Evolutionary conservation across 495 filamentous ascomycete genomes (phyloP).

Genomic region (Daldinia childiae): DNA sequence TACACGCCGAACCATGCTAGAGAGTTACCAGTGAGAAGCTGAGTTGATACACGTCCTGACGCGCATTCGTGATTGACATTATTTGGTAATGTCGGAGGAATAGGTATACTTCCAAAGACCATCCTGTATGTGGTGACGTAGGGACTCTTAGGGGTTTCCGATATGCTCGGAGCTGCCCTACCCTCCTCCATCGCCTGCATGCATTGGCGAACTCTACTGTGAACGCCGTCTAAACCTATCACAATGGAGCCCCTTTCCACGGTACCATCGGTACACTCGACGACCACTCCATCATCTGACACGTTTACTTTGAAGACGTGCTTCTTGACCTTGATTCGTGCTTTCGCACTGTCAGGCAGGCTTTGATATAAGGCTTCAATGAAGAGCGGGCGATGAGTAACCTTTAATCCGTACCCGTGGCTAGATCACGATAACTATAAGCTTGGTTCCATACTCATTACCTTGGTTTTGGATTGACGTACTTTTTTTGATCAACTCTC

Average conservation of each 20-base stretch:
- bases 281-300: slow-evolving; percentile 42
- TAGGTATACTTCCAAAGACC: slow-evolving; percentile 41
- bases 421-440: slow-evolving; percentile 22
- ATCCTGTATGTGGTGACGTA: slow-evolving; percentile 45
- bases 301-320: slow-evolving; percentile 43
- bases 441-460: not conserved
- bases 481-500: slow-evolving; percentile 20
- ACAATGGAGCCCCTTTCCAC: slow-evolving; percentile 57
- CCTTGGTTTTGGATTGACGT: slow-evolving; percentile 1
- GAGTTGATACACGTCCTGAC: slow-evolving; percentile 37
- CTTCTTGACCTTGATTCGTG: slow-evolving; percentile 46
- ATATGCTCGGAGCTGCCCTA: slow-evolving; percentile 31
- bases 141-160: slow-evolving; percentile 39
- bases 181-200: slow-evolving; percentile 51
- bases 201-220: slow-evolving; percentile 55
- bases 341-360: slow-evolving; percentile 48
- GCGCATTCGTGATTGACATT: slow-evolving; percentile 31
- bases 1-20: slow-evolving; percentile 54
- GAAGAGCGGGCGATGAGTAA: slow-evolving; percentile 48
- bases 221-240: slow-evolving; percentile 63
- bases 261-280: slow-evolving; percentile 54
- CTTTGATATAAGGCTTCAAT: slow-evolving; percentile 49
- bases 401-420: slow-evolving; percentile 49
- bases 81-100: slow-evolving; percentile 36
- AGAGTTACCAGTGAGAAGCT: slow-evolving; percentile 35